Evolutionary conservation across 805 yeast genomes (phyloP).

Genomic region (Yarrowia osloensis): DNA sequence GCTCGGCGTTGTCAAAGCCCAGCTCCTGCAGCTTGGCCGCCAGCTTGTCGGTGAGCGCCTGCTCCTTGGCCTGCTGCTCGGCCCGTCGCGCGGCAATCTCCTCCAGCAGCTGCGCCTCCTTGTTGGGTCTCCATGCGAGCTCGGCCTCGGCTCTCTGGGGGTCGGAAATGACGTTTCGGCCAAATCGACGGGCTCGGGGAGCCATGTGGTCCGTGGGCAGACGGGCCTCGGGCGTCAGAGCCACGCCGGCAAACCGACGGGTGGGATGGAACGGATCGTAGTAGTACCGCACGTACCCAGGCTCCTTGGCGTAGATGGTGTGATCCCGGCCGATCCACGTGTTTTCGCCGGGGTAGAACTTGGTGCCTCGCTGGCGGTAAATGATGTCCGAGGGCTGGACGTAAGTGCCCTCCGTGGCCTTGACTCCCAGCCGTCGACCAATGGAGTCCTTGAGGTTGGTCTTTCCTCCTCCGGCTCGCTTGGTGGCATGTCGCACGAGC

Average conservation of each 20-base stretch:
- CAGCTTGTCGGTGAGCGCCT: neutral
- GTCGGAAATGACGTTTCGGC: slow-evolving; percentile 58
- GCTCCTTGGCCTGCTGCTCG: neutral
- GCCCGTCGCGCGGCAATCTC: neutral
- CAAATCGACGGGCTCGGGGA: slow-evolving; percentile 86
- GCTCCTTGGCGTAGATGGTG: slow-evolving; percentile 86
- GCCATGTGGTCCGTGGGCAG: slow-evolving; percentile 89
- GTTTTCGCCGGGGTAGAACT: slow-evolving; percentile 91
- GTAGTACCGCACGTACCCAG: slow-evolving; percentile 90
- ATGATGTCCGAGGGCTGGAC: slow-evolving; percentile 85
- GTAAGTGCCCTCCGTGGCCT: slow-evolving; percentile 73
- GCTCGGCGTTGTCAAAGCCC: neutral
- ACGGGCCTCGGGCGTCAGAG: slow-evolving; percentile 60
- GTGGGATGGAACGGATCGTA: slow-evolving; percentile 95
- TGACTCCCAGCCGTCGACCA: slow-evolving; percentile 92
- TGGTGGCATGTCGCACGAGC: slow-evolving; percentile 81
- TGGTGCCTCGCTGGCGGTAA: slow-evolving; percentile 93
- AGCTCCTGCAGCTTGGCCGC: slow-evolving; percentile 10
- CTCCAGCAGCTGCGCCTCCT: slow-evolving; percentile 25
- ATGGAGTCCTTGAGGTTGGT: slow-evolving; percentile 92
- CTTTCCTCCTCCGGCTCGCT: slow-evolving; percentile 92
- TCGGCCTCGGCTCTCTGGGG: slow-evolving; percentile 57
- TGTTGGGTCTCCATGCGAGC: slow-evolving; percentile 43
- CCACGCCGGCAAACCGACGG: slow-evolving; percentile 87
- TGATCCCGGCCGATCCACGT: slow-evolving; percentile 85